These are phyloP conservation scores for Haplosporangium gracile DNA, from an alignment of 192 early-diverging fungal genomes.

Conservation along the genomic window DNA sequence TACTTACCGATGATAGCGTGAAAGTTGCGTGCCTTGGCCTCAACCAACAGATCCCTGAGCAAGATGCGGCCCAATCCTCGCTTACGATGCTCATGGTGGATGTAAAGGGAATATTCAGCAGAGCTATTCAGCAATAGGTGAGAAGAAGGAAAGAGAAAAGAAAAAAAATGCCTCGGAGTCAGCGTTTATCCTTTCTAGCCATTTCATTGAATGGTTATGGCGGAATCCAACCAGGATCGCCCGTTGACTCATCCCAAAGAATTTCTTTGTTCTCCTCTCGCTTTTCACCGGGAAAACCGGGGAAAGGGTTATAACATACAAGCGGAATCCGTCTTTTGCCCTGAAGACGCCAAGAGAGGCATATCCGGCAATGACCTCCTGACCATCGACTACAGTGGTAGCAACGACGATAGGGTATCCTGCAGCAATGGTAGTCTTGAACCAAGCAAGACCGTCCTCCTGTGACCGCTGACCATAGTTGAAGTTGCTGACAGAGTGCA, in stretches of 20 bases:
- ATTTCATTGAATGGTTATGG: background rate
- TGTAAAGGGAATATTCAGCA: conserved; percentile 61
- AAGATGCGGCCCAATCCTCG: conserved; percentile 55
- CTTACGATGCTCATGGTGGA: conserved; percentile 55
- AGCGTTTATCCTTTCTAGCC: background rate
- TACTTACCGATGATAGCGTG: conserved; percentile 58
- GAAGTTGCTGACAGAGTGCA: conserved; percentile 53
- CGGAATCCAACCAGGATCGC: background rate
- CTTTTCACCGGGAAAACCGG: background rate
- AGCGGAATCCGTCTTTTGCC: conserved; percentile 24
- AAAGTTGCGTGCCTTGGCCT: conserved; percentile 46
- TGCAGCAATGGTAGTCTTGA: conserved; percentile 32
- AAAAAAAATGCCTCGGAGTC: background rate
- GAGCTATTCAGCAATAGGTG: conserved; percentile 23
- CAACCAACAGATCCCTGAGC: conserved; percentile 45
- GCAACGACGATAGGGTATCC: conserved; percentile 60
- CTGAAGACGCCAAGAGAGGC: conserved; percentile 27
- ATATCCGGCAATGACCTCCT: conserved; percentile 25
- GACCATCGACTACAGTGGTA: conserved; percentile 20
- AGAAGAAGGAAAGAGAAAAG: background rate
- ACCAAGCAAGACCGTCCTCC: conserved; percentile 55
- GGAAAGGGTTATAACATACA: conserved; percentile 20
- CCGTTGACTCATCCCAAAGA: conserved; percentile 12
- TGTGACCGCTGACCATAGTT: conserved; percentile 49
- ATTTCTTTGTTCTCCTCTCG: background rate